Conservation (phyloP, 352 stramenopile species). For the Halophytophthora polymorphica region DNA sequence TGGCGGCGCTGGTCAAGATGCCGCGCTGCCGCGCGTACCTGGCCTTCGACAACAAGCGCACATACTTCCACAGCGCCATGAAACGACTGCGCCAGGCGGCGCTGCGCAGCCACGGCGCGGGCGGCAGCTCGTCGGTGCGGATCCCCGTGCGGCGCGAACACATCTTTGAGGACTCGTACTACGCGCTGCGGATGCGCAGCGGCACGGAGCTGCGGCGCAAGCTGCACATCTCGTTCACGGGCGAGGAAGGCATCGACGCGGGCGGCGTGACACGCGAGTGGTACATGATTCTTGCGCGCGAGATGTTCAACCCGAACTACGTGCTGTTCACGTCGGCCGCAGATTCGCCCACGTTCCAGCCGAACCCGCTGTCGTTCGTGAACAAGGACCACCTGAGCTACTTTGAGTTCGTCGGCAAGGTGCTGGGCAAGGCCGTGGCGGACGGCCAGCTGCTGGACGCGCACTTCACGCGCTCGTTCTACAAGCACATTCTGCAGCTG, state of each 20-base stretch:
- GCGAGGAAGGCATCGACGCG: slow-evolving; percentile 98
- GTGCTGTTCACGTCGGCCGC: slow-evolving; percentile 98
- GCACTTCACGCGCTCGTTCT: slow-evolving; percentile 98
- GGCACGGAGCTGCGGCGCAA: slow-evolving; percentile 96
- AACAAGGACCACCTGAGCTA: slow-evolving; percentile 99
- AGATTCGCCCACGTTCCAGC: slow-evolving; percentile 99
- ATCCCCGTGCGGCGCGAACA: slow-evolving; percentile 92
- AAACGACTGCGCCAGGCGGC: slow-evolving; percentile 86
- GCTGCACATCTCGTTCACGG: slow-evolving; percentile 97
- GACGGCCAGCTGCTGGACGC: slow-evolving; percentile 98
- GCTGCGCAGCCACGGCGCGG: slow-evolving; percentile 82
- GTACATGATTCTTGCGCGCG: slow-evolving; percentile 98
- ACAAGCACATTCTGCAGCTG: slow-evolving; percentile 98
- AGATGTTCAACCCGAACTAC: slow-evolving; percentile 99
- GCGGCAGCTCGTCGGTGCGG: slow-evolving; percentile 88
- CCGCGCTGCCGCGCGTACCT: slow-evolving; percentile 93
- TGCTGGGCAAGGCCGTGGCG: slow-evolving; percentile 98
- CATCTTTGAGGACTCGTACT: slow-evolving; percentile 99
- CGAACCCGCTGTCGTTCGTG: slow-evolving; percentile 97
- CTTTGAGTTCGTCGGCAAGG: slow-evolving; percentile 97
- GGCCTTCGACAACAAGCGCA: slow-evolving; percentile 99
- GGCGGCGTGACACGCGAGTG: slow-evolving; percentile 98
- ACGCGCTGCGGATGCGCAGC: slow-evolving; percentile 95
- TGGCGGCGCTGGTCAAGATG: slow-evolving; percentile 95
- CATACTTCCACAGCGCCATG: slow-evolving; percentile 97